These are phyloP conservation scores for Nakazawaea pomicola DNA, from an alignment of 805 yeast species.

Conservation along the genomic window DNA sequence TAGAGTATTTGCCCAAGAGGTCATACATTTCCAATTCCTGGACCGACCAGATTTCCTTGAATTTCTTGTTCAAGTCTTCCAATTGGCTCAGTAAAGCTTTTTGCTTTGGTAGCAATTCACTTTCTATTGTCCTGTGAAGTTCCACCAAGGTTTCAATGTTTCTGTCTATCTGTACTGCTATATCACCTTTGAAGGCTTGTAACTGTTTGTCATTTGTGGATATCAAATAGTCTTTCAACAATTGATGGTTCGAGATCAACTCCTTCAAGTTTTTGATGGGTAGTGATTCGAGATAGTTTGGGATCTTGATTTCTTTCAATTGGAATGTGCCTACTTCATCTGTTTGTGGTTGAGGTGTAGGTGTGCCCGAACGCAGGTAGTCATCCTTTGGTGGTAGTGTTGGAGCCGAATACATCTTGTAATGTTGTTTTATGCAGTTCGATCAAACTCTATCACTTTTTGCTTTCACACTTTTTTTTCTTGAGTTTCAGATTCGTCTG, in stretches of 20 bases:
- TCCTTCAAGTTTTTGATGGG: conserved; percentile 7
- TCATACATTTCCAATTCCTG: conserved; percentile 22
- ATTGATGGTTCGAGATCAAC: neutral
- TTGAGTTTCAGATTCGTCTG: no score
- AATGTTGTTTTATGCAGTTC: neutral
- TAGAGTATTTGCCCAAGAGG: conserved; percentile 22
- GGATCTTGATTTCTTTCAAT: neutral
- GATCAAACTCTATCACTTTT: neutral
- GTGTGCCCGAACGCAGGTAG: no score
- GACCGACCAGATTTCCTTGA: conserved; percentile 2
- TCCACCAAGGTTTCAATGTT: conserved; percentile 5
- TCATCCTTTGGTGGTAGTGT: neutral
- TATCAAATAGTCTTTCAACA: conserved; percentile 5
- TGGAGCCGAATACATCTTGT: neutral
- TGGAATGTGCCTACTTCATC: neutral
- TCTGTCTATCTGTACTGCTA: neutral
- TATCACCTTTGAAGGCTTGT: neutral
- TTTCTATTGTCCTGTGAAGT: neutral
- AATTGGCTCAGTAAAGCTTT: neutral
- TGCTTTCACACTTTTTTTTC: neutral
- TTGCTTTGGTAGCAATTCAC: conserved; percentile 1
- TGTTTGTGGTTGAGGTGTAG: no score
- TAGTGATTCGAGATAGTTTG: conserved; percentile 5
- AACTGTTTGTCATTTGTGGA: neutral
- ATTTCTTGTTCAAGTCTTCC: neutral